Percentiles rank a stretch among this genome's conserved stretches.
These are phyloP conservation scores for Davidsoniella virescens DNA, from an alignment of 2,329 filamentous ascomycete genomes.

Conservation along the genomic window DNA sequence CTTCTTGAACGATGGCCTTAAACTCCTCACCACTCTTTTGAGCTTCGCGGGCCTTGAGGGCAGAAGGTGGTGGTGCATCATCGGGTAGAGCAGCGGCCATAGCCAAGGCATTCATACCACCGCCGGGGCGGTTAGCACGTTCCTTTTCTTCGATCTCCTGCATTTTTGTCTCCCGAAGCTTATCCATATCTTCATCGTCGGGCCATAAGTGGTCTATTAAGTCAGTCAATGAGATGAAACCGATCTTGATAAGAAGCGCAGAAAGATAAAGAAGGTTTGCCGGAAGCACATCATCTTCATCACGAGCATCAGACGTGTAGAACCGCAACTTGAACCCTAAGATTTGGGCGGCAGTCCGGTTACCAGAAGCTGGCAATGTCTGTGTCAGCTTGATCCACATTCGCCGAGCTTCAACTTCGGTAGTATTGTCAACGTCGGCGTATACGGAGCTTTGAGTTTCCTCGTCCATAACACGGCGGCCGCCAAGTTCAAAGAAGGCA, in stretches of 20 bases:
- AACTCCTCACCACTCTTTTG: constrained; percentile 8
- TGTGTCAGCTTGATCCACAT: constrained; percentile 70
- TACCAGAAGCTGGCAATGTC: constrained; percentile 70
- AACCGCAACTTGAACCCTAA: constrained; percentile 95
- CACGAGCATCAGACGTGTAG: constrained; percentile 67
- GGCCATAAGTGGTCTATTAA: constrained; percentile 88
- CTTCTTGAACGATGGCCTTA: constrained; percentile 24
- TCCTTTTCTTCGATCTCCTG: constrained; percentile 70
- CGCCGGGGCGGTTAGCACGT: constrained; percentile 50
- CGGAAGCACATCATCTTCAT: constrained; percentile 61
- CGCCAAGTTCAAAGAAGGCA: constrained; percentile 81
- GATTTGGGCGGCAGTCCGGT: constrained; percentile 81
- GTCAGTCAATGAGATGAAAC: constrained; percentile 83
- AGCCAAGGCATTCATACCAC: constrained; percentile 65
- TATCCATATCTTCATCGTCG: constrained; percentile 65
- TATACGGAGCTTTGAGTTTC: constrained; percentile 15
- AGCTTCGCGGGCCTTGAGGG: constrained; percentile 29
- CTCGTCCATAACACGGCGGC: constrained; percentile 39
- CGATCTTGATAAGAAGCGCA: constrained; percentile 87
- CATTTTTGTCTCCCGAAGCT: constrained; percentile 50
- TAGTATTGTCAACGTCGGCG: constrained; percentile 35
- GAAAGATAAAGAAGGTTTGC: constrained; percentile 87
- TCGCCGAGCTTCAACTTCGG: constrained; percentile 39
- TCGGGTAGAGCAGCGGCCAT: constrained; percentile 77
- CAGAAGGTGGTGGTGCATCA: constrained; percentile 41